Evolutionary conservation across 1,284 basidiomycete species (phyloP), one percentile per base, ranked within the genome.

Genomic region (Cerioporus squamosus): DNA sequence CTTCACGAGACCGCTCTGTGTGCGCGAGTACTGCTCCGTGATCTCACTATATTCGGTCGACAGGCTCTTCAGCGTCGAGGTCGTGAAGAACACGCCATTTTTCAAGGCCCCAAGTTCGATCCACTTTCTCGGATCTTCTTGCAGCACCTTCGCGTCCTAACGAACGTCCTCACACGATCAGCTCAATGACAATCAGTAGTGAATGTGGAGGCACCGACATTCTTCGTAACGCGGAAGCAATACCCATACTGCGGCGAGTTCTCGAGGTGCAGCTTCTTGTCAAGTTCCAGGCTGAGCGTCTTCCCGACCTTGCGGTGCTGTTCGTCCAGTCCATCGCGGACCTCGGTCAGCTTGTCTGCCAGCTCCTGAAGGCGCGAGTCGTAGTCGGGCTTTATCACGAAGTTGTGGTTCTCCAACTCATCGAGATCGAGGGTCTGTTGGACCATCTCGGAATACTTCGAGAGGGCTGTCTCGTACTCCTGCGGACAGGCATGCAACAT

Each of bases 181-280:
- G 31, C 2, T 36, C 44, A 10, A 14, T 2, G 4, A 23, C 9
- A 8, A 17, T 18, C 22, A 17, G 17, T 26, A 26, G 26, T 5
- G 31, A 29, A 38, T 9, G 26, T 29, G 7, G 45, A n/a, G 43
- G 17, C 9, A 26, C 29, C 20, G n/a, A 82, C 93, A 57, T 86
- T 92, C 74, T 97, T 97, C 7, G 95, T 97, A 39, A 99, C 76
- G 22, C 97, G 81, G 76, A 99, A 93, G 68, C 93, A 96, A 72
- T 98, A 97, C 3, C 96, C 96, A 71, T 98, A 95, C 5, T 87
- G 84, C 57, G 85, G 83, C 60, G 92, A 94, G 69, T 97, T 97
- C 77, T 99, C 97, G 33, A 99, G 80, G 74, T 98, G 96, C 18
- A 99, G 79, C 77, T 98, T 98, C 79, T 98, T 97, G 71, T 97